Base-by-base conservation (phyloP, 352 stramenopile genomes). In the Pythium brassicae region DNA sequence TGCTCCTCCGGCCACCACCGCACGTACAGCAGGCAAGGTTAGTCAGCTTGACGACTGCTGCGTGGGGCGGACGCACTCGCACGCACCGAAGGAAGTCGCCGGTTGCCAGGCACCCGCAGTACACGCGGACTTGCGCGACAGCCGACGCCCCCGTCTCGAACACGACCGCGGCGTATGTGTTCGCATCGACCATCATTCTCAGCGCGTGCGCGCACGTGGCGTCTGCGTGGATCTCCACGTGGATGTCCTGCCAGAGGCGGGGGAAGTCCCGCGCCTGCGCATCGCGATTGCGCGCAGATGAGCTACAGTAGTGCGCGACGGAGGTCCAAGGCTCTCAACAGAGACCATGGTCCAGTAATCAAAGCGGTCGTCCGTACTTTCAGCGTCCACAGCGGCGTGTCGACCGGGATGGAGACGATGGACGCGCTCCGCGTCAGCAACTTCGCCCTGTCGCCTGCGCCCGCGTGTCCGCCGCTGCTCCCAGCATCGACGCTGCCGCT, bases 161-260 rank as follows among this genome's bases (percentile, higher is more conserved):
- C 39, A 73, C 65, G 17, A 76, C 22, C 19, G 79, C 51, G 1
- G 57, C 53, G 20, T 57, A 61, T 6, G 63, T 57, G 12, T 65
- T 40, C 8, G 46, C 44, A 25, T 20, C 29, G 27, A 39, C 53
- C 71, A 89, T 82, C 10, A 57, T 61, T 34, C 54, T 27, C 17
- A 89, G 59, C 11, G 65, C 67, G 2, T 61, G 69, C 47, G 37
- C 65, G 19, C 55, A 86, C 4, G 49, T 69, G 25, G 63, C 57
- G 17, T 68, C 68, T 10, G 65, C 56, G 4, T 34, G 48, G 29
- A 84, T 32, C 26, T 66, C 57, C 4, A 77, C 39, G 2, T 63
- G 62, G 17, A 65, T 45, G 42, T 87, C 66, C 4, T 57, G 62
- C 74, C 76, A 89, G 43, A 83, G 80, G 35, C 59, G 66, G 1